Conservation (phyloP, 176 grass and related monocot genomes). For the Saccharum spontaneum region DNA sequence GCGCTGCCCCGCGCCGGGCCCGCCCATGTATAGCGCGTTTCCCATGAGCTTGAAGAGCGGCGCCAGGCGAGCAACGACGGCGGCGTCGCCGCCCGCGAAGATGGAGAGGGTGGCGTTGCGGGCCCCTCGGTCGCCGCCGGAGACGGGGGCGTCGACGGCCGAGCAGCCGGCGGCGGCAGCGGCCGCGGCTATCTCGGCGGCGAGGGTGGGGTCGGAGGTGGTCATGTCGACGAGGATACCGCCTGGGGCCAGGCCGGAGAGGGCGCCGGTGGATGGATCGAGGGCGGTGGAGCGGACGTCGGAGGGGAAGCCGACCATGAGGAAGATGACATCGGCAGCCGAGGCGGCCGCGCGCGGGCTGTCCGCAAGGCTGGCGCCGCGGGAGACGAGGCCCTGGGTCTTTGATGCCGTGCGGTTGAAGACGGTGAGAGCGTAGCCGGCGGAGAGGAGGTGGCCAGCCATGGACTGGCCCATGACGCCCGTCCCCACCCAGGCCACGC, state of each 20-base stretch:
- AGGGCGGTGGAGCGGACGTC: slow-evolving; percentile 74
- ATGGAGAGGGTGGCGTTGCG: slow-evolving; percentile 75
- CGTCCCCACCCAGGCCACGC: slow-evolving; percentile 86
- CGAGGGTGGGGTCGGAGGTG: slow-evolving; percentile 85
- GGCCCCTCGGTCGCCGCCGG: slow-evolving; percentile 80
- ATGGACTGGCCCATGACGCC: slow-evolving; percentile 94
- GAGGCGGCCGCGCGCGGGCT: slow-evolving; percentile 54
- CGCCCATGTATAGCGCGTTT: slow-evolving; percentile 76
- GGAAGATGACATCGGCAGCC: slow-evolving; percentile 80
- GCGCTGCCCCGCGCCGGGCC: slow-evolving; percentile 71
- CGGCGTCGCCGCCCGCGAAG: slow-evolving; percentile 68
- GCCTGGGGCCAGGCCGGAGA: slow-evolving; percentile 70
- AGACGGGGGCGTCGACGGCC: slow-evolving; percentile 77
- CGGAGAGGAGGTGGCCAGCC: slow-evolving; percentile 81
- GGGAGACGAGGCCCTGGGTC: slow-evolving; percentile 59
- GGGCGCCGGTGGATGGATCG: slow-evolving; percentile 58
- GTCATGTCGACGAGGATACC: slow-evolving; percentile 91
- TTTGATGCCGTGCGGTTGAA: slow-evolving; percentile 81
- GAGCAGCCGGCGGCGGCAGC: slow-evolving; percentile 35
- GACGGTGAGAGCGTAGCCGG: slow-evolving; percentile 80
- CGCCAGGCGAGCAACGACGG: slow-evolving; percentile 49
- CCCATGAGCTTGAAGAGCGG: slow-evolving; percentile 93
- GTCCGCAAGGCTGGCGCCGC: slow-evolving; percentile 45
- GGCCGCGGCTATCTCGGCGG: slow-evolving; percentile 59
- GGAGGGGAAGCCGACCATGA: slow-evolving; percentile 93